Percentiles rank a stretch among this genome's conserved stretches.
These are phyloP conservation scores for Globomyces pollinis-pini DNA, from an alignment of 192 early-diverging fungal genomes.

Conservation along the genomic window DNA sequence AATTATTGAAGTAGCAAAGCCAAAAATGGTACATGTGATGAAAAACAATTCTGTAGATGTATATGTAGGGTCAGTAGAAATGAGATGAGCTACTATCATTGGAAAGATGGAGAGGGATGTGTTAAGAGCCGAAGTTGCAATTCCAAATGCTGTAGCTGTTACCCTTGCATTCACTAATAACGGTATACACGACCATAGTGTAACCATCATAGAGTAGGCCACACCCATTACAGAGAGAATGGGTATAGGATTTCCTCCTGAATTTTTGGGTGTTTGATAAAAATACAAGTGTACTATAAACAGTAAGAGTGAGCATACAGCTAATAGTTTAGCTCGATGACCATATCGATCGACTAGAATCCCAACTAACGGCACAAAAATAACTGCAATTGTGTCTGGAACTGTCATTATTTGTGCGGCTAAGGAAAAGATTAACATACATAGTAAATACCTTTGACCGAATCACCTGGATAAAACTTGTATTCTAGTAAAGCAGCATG, in stretches of 20 bases:
- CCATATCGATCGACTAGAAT: conserved; percentile 45
- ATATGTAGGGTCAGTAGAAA: background rate
- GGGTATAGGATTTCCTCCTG: conserved; percentile 32
- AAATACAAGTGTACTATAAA: conserved; percentile 33
- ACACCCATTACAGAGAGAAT: conserved; percentile 37
- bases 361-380: conserved; percentile 48
- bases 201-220: conserved; percentile 37
- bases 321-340: conserved; percentile 34
- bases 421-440: too few relatives aligned
- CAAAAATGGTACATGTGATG: too few relatives aligned
- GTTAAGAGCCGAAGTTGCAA: conserved; percentile 42
- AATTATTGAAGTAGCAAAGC: too few relatives aligned
- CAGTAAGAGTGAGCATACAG: conserved; percentile 36
- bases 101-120: conserved; percentile 45
- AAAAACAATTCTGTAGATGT: background rate
- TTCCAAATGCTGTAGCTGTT: conserved; percentile 41
- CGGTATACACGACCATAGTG: conserved; percentile 46
- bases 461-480: conserved; percentile 48
- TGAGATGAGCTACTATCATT: conserved; percentile 34
- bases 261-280: conserved; percentile 16
- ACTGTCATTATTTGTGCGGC: conserved; percentile 51
- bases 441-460: too few relatives aligned
- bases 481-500: conserved; percentile 46
- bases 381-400: conserved; percentile 45
- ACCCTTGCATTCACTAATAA: conserved; percentile 31